Base-by-base conservation (phyloP, 2,329 filamentous ascomycete genomes). In the Alternaria infectoria region DNA sequence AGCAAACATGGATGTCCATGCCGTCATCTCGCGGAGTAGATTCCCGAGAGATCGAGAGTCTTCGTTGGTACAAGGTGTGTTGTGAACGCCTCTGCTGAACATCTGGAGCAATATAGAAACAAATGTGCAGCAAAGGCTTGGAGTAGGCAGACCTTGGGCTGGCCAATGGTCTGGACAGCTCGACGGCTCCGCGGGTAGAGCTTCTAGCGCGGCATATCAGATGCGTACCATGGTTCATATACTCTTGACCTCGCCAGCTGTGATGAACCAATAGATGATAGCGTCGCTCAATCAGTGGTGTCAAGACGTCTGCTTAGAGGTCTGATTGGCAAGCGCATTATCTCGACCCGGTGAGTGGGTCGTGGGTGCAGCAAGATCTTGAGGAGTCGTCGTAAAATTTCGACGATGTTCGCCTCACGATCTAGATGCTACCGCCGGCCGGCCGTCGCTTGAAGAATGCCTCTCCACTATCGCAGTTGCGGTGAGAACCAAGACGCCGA, bases 21-120 rank as follows among this genome's bases (percentile, higher is more conserved):
- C 70, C 70, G 67, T 71, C 69, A 73, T 71, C 44, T 15, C 21
- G 32, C 32, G 19, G 45, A 57, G 13, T 25, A 17, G 49, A 36
- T 52, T 32, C 36, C 49, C 49, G 46, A 50, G n/a, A 50, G 25
- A 50, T 50, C n/a, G 46, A 50, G 25, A 25, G 46, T 26, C 46
- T 57, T 46, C 13, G 50, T 32, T 10, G 50, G 13, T 32, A 30
- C 50, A 36, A 52, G 25, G 32, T 36, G 21, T 44, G 10, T 28
- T 54, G 52, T 21, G 43, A 40, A 47, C 15, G 23, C 23, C 17
- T 15, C 19, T 47, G 55, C 9, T 15, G 9, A 40, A 19, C 46
- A 23, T 30, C 11, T 40, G 19, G 45, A 28, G 52, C 54, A 32
- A 28, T 26, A 8, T 47, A 43, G 28, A 45, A 32, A 30, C 6